Evolutionary conservation across 2,329 filamentous ascomycete species (phyloP).

Genomic region (Coniochaeta sp.): DNA sequence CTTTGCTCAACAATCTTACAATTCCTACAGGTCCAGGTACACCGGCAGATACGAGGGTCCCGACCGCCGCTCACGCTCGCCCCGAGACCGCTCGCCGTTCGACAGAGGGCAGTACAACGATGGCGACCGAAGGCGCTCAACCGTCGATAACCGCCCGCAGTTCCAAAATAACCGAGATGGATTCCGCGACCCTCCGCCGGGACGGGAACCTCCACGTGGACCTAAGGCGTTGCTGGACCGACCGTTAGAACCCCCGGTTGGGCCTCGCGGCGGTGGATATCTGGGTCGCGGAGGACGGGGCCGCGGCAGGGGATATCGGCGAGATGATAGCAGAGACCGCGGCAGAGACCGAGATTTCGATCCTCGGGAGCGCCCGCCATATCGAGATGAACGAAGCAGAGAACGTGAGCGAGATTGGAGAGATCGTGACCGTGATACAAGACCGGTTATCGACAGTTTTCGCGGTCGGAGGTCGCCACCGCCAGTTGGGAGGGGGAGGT

Average conservation of each 20-base stretch:
- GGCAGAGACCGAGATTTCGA: conserved; percentile 57
- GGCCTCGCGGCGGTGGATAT: conserved; percentile 61
- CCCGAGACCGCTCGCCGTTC: conserved; percentile 63
- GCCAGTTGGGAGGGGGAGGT: conserved; percentile 46
- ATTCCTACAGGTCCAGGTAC: conserved; percentile 52
- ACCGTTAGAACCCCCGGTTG: conserved; percentile 60
- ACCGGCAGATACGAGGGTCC: conserved; percentile 52
- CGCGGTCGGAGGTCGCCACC: conserved; percentile 54
- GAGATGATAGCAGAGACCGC: conserved; percentile 57
- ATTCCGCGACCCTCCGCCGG: conserved; percentile 46
- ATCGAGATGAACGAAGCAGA: conserved; percentile 52
- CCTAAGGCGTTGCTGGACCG: conserved; percentile 72
- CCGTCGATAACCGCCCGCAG: neutral
- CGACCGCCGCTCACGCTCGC: conserved; percentile 56
- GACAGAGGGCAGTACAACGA: conserved; percentile 52
- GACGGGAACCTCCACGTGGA: conserved; percentile 70
- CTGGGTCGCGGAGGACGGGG: conserved; percentile 49
- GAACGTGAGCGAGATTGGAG: conserved; percentile 48
- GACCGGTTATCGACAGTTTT: conserved; percentile 43
- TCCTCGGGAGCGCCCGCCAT: conserved; percentile 39
- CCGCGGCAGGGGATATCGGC: conserved; percentile 45
- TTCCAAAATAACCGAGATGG: conserved; percentile 38
- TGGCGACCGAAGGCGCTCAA: conserved; percentile 60
- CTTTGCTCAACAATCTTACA: conserved; percentile 17
- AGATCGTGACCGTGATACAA: conserved; percentile 47